A percentile compares a stretch with the other conserved stretches of the same genome.
These are phyloP conservation scores for Lyophyllum shimeji DNA, from an alignment of 768 basidiomycete genomes.

Conservation along the genomic window DNA sequence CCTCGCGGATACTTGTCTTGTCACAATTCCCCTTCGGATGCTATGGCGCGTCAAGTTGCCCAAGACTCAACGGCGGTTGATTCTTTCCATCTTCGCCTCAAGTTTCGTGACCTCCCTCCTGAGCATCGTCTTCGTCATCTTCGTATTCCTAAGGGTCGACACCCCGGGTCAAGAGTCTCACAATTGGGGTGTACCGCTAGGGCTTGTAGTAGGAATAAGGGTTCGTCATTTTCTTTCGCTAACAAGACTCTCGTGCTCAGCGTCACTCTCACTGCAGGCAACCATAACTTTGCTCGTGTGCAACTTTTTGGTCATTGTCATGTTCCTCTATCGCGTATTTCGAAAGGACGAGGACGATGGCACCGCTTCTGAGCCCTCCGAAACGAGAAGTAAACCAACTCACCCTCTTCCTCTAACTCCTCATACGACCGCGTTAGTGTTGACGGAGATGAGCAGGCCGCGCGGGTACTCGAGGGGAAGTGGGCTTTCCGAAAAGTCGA, in stretches of 20 bases:
- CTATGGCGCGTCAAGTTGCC: conserved; percentile 24
- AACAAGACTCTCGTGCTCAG: not conserved
- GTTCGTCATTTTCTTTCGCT: conserved; percentile 8
- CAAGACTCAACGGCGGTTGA: conserved; percentile 17
- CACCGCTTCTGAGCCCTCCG: conserved; percentile 10
- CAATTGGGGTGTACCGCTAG: conserved; percentile 6
- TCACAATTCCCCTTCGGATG: conserved; percentile 23
- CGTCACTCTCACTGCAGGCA: conserved; percentile 11
- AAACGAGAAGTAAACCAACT: conserved; percentile 11
- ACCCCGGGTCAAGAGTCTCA: conserved; percentile 2
- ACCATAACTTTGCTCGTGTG: conserved; percentile 19
- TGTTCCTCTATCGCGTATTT: conserved; percentile 11
- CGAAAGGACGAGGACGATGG: conserved; percentile 11
- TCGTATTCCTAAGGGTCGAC: conserved; percentile 13
- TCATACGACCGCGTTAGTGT: not conserved
- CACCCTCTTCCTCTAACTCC: not conserved
- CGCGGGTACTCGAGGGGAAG: not conserved
- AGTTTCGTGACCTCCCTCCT: conserved; percentile 21
- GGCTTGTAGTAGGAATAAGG: conserved; percentile 16
- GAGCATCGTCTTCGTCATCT: conserved; percentile 18
- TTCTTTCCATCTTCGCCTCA: conserved; percentile 24
- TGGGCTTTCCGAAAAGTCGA: not conserved
- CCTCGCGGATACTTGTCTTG: conserved; percentile 23
- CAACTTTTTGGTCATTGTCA: conserved; percentile 22
- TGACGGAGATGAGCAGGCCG: not conserved